Evolutionary conservation across 352 stramenopile genomes (phyloP), one percentile per base, ranked within the genome.

Genomic region (Peronospora farinosa): DNA sequence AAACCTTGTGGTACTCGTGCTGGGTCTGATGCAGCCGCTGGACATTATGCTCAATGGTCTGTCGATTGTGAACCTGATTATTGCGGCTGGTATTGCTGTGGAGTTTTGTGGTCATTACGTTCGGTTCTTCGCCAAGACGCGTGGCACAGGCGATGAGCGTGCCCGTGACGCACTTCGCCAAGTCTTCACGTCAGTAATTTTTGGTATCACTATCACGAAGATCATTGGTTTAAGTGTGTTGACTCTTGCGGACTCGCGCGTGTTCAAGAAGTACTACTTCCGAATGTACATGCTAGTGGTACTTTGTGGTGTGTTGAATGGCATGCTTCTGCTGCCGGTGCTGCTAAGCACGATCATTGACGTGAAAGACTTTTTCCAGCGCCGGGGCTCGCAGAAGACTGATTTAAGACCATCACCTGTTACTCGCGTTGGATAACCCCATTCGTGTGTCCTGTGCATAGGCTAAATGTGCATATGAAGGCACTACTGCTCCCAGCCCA

Each of bases 231-330:
- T 95, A n/a, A 81, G 73, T 37, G 77, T 89, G 10, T 51, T 95
- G 35, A 83, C 76, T 15, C 72, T 95, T 23, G 83, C 86, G 5
- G 81, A 86, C 54, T 93, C 84, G 48, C 75, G 83, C 19, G 68
- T 96, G 45, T 95, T 95, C 57, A 81, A 86, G 52, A 83, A 94
- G 54, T 96, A 95, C 62, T 95, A 92, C 64, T 95, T 94, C 63
- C 75, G 84, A 46, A 95, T 95, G 84, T 95, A 95, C 67, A 84
- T 91, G 67, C 60, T 96, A 32, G 49, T 87, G 19, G 84, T 86
- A n/a, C 63, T 84, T 39, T 84, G 82, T 41, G 86, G 84, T 27
- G 78, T 86, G 15, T 74, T 95, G 30, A 89, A 88, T 47, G 78
- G 77, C 16, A 74, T 88, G 61, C 35, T 84, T 33, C 39, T 92